phyloP scores from a whole-genome alignment of 2,329 filamentous ascomycete genomes.

The Aspergillus thermomutatus region DNA sequence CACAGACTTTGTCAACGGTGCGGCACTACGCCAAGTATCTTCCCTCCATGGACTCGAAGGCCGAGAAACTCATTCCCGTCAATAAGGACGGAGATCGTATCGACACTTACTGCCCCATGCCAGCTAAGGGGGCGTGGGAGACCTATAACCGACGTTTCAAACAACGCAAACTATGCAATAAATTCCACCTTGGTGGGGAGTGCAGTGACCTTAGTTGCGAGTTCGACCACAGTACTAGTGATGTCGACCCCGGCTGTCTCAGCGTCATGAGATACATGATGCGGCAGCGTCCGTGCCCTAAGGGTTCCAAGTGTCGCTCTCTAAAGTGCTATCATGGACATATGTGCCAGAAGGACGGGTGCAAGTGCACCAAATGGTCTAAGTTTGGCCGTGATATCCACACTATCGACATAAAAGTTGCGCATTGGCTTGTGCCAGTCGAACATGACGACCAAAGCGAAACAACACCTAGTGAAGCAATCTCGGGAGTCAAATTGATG shows the following conservation, averaged over 20 bases:
- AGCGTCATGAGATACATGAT: slow-evolving; percentile 46
- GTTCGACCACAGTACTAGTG: slow-evolving; percentile 44
- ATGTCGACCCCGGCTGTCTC: slow-evolving; percentile 36
- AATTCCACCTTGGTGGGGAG: slow-evolving; percentile 42
- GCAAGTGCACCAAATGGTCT: slow-evolving; percentile 29
- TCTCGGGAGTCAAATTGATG: slow-evolving; percentile 1
- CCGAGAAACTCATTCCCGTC: slow-evolving; percentile 39
- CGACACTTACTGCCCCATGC: slow-evolving; percentile 41
- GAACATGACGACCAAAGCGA: slow-evolving; percentile 6
- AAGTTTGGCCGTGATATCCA: slow-evolving; percentile 28
- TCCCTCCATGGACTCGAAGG: slow-evolving; percentile 15
- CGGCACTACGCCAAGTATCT: slow-evolving; percentile 16
- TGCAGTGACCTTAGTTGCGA: slow-evolving; percentile 39
- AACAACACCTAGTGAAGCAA: neutral
- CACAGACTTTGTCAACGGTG: slow-evolving; percentile 6
- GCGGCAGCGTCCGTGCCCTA: slow-evolving; percentile 42
- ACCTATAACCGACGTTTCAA: slow-evolving; percentile 39
- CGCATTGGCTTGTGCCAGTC: slow-evolving; percentile 22
- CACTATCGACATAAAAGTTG: slow-evolving; percentile 21
- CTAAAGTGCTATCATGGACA: slow-evolving; percentile 48
- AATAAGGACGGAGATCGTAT: slow-evolving; percentile 49
- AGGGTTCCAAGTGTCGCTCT: slow-evolving; percentile 41
- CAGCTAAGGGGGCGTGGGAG: slow-evolving; percentile 36
- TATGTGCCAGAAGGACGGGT: slow-evolving; percentile 32
- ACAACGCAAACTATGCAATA: slow-evolving; percentile 49